Percentiles rank a stretch among this genome's conserved stretches.
These are phyloP conservation scores for Jackrogersella multiformis DNA, from an alignment of 495 filamentous ascomycete species.

Conservation along the genomic window DNA sequence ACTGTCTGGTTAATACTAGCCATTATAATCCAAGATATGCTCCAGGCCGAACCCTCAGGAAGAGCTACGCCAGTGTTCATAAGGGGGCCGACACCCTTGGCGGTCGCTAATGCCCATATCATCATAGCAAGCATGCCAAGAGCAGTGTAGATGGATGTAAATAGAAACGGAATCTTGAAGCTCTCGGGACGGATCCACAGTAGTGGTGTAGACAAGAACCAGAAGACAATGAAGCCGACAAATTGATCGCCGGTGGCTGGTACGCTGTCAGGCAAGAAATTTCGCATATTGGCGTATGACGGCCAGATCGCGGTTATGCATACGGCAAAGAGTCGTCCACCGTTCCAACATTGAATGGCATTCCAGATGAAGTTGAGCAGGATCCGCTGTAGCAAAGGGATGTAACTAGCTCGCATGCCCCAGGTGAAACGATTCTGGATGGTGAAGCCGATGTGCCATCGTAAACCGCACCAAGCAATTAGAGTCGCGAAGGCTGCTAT, in stretches of 20 bases:
- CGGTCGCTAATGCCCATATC: conserved; percentile 51
- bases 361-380: conserved; percentile 45
- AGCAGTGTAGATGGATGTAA: conserved; percentile 43
- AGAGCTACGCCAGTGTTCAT: conserved; percentile 36
- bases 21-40: conserved; percentile 48
- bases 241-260: conserved; percentile 55
- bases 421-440: conserved; percentile 51
- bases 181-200: conserved; percentile 56
- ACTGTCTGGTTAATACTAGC: conserved; percentile 49
- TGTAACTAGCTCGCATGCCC: conserved; percentile 41
- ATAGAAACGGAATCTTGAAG: conserved; percentile 50
- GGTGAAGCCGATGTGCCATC: conserved; percentile 53
- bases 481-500: conserved; percentile 47
- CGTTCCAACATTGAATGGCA: conserved; percentile 43
- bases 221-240: conserved; percentile 54
- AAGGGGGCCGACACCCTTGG: conserved; percentile 48
- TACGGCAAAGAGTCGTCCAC: conserved; percentile 45
- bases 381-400: conserved; percentile 39
- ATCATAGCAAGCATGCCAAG: conserved; percentile 49
- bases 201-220: conserved; percentile 50
- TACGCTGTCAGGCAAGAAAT: conserved; percentile 50
- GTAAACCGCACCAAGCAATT: conserved; percentile 50
- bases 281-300: conserved; percentile 52
- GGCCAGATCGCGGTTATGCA: conserved; percentile 55
- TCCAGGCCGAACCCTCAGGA: conserved; percentile 33